Conservation (phyloP, 1,284 basidiomycete species). For the Gymnopus androsaceus region DNA sequence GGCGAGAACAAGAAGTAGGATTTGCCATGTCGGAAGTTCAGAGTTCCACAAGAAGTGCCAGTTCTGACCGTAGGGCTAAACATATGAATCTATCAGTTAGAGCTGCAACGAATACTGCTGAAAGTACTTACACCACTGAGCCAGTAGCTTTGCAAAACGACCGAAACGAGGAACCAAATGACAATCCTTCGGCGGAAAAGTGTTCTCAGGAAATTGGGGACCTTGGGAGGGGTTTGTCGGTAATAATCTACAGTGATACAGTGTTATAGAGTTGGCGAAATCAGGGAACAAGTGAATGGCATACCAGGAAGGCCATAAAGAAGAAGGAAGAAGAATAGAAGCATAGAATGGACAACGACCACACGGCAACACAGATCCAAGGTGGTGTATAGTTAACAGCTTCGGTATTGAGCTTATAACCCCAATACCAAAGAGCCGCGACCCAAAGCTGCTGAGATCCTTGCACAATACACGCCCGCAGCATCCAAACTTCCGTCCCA, state of each 20-base stretch:
- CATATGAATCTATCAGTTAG: constrained; percentile 18
- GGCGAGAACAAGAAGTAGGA: constrained; percentile 72
- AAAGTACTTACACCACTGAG: constrained; percentile 72
- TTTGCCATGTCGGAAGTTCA: constrained; percentile 82
- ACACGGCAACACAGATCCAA: constrained; percentile 81
- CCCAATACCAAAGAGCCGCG: constrained; percentile 94
- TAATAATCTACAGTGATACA: constrained; percentile 73
- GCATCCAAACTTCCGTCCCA: constrained; percentile 88
- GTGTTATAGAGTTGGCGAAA: neutral
- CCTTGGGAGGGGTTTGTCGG: constrained; percentile 87
- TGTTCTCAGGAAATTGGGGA: constrained; percentile 87
- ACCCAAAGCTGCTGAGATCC: constrained; percentile 94
- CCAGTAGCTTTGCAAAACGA: constrained; percentile 91
- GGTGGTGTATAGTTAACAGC: constrained; percentile 55
- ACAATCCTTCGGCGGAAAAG: constrained; percentile 88
- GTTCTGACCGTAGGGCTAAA: constrained; percentile 84
- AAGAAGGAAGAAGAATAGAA: constrained; percentile 82
- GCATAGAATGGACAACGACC: constrained; percentile 78
- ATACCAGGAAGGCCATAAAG: constrained; percentile 82
- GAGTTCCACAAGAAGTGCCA: constrained; percentile 91
- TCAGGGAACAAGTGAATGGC: constrained; percentile 22
- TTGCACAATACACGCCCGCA: constrained; percentile 88
- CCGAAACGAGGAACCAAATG: constrained; percentile 89
- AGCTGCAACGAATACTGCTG: neutral
- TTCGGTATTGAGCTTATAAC: constrained; percentile 70